Evolutionary conservation across 371 early-diverging fungal genomes (phyloP).

Genomic region (Cokeromyces recurvatus): DNA sequence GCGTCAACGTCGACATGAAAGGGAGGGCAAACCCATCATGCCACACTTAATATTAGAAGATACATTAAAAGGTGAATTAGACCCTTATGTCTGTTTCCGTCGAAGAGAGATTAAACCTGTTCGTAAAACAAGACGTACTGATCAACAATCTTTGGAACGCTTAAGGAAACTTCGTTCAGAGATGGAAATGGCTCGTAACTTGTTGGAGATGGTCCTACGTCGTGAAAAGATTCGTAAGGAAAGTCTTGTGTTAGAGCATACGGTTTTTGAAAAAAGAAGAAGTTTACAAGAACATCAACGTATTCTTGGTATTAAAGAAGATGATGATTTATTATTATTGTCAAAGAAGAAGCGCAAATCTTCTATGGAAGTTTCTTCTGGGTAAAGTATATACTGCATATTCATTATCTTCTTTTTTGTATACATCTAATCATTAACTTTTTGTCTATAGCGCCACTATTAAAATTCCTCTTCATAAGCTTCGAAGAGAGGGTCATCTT

Average conservation of each 20-base stretch:
- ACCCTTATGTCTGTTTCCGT: slow-evolving; percentile 96
- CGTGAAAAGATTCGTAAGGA: slow-evolving; percentile 76
- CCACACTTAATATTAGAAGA: slow-evolving; percentile 66
- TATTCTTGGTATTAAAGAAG: slow-evolving; percentile 52
- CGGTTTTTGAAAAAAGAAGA: slow-evolving; percentile 53
- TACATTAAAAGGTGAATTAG: slow-evolving; percentile 64
- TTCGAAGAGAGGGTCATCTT: slow-evolving; percentile 5
- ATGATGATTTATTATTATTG: slow-evolving; percentile 36
- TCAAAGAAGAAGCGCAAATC: slow-evolving; percentile 38
- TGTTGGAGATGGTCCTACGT: slow-evolving; percentile 77
- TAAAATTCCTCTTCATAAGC: slow-evolving; percentile 26
- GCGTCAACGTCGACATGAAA: slow-evolving; percentile 24
- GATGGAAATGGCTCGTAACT: slow-evolving; percentile 65
- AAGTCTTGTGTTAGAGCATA: slow-evolving; percentile 62
- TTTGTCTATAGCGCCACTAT: slow-evolving; percentile 18
- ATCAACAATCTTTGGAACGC: slow-evolving; percentile 79
- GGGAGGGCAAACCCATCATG: slow-evolving; percentile 54
- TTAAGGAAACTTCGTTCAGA: slow-evolving; percentile 77
- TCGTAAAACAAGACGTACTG: slow-evolving; percentile 86
- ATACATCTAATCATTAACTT: not conserved
- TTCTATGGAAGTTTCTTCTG: slow-evolving; percentile 22
- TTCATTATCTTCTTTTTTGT: not conserved
- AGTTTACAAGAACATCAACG: slow-evolving; percentile 54
- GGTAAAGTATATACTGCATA: slow-evolving; percentile 20
- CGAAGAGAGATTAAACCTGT: slow-evolving; percentile 83